Percentiles rank a stretch among this genome's conserved stretches.
These are phyloP conservation scores for Hansenula lynferdii DNA, from an alignment of 1,139 yeast species.

Conservation along the genomic window DNA sequence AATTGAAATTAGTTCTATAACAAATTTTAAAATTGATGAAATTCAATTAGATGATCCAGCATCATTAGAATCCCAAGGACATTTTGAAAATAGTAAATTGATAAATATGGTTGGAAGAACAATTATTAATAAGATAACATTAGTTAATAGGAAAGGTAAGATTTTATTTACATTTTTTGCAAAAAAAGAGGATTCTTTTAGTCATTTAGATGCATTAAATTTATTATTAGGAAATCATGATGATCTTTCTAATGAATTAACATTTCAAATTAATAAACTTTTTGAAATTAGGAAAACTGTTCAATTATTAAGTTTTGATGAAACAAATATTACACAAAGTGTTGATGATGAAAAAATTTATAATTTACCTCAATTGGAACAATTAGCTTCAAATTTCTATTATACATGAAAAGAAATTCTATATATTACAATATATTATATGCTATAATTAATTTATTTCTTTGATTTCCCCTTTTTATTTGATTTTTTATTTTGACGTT, in stretches of 20 bases:
- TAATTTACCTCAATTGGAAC: slow-evolving; percentile 37
- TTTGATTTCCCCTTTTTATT: slow-evolving; percentile 24
- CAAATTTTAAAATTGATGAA: slow-evolving; percentile 38
- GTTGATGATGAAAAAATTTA: slow-evolving; percentile 27
- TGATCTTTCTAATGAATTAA: slow-evolving; percentile 53
- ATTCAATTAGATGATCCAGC: slow-evolving; percentile 31
- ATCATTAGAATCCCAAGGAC: slow-evolving; percentile 20
- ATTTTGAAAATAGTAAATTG: slow-evolving; percentile 32
- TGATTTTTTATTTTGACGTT: slow-evolving; percentile 33
- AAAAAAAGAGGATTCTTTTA: slow-evolving; percentile 62
- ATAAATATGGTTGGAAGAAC: slow-evolving; percentile 50
- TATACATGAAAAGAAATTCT: slow-evolving; percentile 26
- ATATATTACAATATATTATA: neutral
- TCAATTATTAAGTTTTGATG: slow-evolving; percentile 46
- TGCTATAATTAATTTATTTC: slow-evolving; percentile 9
- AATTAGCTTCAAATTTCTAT: slow-evolving; percentile 37
- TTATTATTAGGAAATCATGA: slow-evolving; percentile 41
- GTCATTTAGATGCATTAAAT: slow-evolving; percentile 79
- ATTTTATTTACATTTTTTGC: slow-evolving; percentile 57
- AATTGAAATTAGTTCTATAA: slow-evolving; percentile 31
- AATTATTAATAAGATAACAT: slow-evolving; percentile 49
- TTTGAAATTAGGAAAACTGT: slow-evolving; percentile 58
- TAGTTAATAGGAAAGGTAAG: slow-evolving; percentile 39
- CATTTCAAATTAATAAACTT: slow-evolving; percentile 50
- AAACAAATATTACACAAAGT: slow-evolving; percentile 23